Conservation (phyloP, 2,329 filamentous ascomycete species). For the Claviceps sp. region DNA sequence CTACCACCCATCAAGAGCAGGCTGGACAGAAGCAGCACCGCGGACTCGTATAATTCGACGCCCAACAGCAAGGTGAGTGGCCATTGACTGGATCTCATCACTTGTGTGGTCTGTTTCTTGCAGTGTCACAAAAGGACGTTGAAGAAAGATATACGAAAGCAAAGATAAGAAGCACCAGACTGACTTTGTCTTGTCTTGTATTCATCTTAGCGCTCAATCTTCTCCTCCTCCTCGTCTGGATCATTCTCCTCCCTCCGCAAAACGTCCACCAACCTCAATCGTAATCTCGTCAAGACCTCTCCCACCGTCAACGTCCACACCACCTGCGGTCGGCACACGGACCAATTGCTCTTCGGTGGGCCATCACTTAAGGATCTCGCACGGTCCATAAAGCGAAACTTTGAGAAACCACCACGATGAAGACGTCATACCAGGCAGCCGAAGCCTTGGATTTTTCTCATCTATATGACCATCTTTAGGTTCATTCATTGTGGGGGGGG, state of each 20-base stretch:
- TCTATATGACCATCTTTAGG: too few relatives aligned
- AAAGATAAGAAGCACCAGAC: background rate
- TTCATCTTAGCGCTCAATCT: constrained; percentile 13
- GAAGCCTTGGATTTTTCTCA: background rate
- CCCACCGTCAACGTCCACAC: constrained; percentile 37
- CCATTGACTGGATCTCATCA: background rate
- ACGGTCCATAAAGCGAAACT: constrained; percentile 23
- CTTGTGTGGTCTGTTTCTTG: background rate
- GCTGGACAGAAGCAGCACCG: constrained; percentile 10
- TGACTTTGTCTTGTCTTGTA: constrained; percentile 8
- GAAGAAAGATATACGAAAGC: background rate
- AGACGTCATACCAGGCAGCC: background rate
- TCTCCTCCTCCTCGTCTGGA: constrained; percentile 15
- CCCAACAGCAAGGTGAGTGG: constrained; percentile 12
- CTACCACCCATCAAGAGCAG: constrained; percentile 9
- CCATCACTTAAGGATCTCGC: constrained; percentile 31
- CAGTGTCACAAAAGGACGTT: background rate
- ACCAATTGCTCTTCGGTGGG: constrained; percentile 39
- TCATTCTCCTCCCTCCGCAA: constrained; percentile 17
- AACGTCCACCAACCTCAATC: constrained; percentile 12
- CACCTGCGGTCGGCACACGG: constrained; percentile 40
- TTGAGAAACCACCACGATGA: background rate
- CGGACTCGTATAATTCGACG: constrained; percentile 11
- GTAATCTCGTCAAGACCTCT: constrained; percentile 21
- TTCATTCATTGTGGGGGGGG: too few relatives aligned